phyloP scores from a whole-genome alignment of 257 asterid species.

The Solanum virginianum region DNA sequence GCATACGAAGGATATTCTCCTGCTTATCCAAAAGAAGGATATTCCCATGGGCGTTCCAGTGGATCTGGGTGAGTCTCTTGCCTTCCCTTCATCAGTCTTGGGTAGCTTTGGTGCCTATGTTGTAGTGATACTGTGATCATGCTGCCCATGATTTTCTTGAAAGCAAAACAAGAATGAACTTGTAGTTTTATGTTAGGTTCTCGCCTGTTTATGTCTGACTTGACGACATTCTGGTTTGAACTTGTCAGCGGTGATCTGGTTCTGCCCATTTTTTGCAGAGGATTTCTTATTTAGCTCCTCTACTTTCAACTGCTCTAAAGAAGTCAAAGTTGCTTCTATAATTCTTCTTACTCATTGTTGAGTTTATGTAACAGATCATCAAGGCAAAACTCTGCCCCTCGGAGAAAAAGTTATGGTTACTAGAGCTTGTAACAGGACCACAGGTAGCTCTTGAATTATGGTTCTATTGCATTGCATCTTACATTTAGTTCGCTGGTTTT shows the following conservation, averaged over 20 bases:
- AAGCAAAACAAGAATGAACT: not conserved
- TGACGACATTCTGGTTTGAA: not conserved
- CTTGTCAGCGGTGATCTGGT: not conserved
- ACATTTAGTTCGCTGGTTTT: not conserved
- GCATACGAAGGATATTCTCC: conserved; percentile 15
- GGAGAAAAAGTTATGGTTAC: conserved; percentile 92
- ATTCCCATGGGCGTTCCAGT: conserved; percentile 8
- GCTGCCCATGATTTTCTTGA: not conserved
- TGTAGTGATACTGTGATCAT: not conserved
- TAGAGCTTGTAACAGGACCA: conserved; percentile 29
- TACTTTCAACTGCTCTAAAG: not conserved
- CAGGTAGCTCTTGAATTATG: conserved; percentile 59
- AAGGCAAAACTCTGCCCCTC: conserved; percentile 76
- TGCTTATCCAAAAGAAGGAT: conserved; percentile 10
- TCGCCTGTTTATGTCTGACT: not conserved
- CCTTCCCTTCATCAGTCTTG: not conserved
- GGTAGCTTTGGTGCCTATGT: not conserved
- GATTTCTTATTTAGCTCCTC: not conserved
- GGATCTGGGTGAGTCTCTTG: conserved; percentile 10
- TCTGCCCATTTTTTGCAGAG: not conserved
- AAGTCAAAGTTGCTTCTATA: not conserved
- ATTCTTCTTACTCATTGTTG: not conserved
- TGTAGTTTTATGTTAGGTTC: not conserved
- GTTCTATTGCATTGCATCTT: conserved; percentile 6
- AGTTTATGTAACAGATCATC: conserved; percentile 64